Evolutionary conservation across 2,329 filamentous ascomycete genomes (phyloP).

Genomic region (Aureobasidium sp.): DNA sequence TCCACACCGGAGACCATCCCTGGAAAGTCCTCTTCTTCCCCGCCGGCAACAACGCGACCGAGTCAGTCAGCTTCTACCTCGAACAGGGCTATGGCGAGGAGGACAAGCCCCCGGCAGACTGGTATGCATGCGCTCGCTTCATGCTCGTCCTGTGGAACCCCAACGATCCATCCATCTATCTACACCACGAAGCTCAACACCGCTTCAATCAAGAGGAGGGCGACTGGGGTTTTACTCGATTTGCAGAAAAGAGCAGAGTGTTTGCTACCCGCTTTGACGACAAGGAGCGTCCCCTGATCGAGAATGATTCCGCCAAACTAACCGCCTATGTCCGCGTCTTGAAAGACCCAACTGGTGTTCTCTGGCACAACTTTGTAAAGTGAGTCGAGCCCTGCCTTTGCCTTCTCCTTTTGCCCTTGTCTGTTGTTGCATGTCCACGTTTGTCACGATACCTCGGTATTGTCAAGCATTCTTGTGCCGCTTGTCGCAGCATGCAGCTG

Average conservation of each 20-base stretch:
- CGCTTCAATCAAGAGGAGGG: constrained; percentile 94
- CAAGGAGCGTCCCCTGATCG: constrained; percentile 61
- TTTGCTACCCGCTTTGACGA: constrained; percentile 74
- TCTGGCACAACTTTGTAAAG: constrained; percentile 88
- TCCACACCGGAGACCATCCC: constrained; percentile 77
- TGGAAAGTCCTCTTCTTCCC: constrained; percentile 97
- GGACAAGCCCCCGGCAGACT: constrained; percentile 71
- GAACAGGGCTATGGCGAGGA: constrained; percentile 80
- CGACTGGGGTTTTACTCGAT: constrained; percentile 98
- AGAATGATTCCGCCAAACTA: constrained; percentile 70
- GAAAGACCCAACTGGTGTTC: constrained; percentile 78
- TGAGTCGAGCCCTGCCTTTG: constrained; percentile 23
- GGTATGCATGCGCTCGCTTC: constrained; percentile 96
- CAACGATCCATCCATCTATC: constrained; percentile 78
- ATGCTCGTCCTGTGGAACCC: constrained; percentile 90
- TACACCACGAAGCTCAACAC: constrained; percentile 75
- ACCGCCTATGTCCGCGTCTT: constrained; percentile 77
- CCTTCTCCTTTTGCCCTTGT: not conserved
- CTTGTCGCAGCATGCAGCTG: not conserved
- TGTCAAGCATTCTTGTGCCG: not conserved
- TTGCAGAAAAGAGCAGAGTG: constrained; percentile 79
- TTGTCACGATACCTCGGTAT: not conserved
- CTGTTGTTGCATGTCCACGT: not conserved
- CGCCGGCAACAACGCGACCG: constrained; percentile 79
- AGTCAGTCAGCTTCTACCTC: constrained; percentile 89